phyloP scores from a whole-genome alignment of 441 rosid genomes.

The Melastoma candidum region DNA sequence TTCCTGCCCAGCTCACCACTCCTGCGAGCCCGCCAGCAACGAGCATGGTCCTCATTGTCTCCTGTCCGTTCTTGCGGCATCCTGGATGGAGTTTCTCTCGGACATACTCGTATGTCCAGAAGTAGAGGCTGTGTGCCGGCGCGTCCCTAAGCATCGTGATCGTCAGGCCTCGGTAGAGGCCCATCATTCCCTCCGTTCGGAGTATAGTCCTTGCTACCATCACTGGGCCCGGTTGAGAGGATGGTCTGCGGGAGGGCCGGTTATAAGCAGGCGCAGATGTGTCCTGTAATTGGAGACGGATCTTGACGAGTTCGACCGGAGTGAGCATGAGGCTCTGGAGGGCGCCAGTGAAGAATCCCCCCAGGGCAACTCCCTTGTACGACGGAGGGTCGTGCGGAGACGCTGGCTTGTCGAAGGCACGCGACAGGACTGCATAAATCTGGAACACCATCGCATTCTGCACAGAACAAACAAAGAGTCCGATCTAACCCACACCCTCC shows the following conservation, averaged over 20 bases:
- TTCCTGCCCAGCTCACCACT: conserved; percentile 85
- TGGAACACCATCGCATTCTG: conserved; percentile 99
- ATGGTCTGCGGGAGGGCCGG: conserved; percentile 9
- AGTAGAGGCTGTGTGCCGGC: conserved; percentile 80
- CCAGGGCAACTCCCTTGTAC: conserved; percentile 73
- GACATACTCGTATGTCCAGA: conserved; percentile 81
- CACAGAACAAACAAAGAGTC: conserved; percentile 7
- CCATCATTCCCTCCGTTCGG: conserved; percentile 48
- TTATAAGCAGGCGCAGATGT: background rate
- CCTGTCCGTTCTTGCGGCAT: conserved; percentile 71
- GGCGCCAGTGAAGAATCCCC: conserved; percentile 84
- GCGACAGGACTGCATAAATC: conserved; percentile 71
- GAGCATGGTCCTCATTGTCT: conserved; percentile 66
- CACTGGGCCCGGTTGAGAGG: conserved; percentile 39
- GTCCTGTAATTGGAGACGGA: conserved; percentile 73
- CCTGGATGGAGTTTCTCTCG: conserved; percentile 87
- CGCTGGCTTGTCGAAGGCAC: conserved; percentile 47
- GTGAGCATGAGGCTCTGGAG: conserved; percentile 64
- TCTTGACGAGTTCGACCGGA: conserved; percentile 86
- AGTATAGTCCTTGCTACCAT: conserved; percentile 53
- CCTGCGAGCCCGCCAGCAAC: conserved; percentile 88
- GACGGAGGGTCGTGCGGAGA: conserved; percentile 65
- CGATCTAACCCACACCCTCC: too few species aligned
- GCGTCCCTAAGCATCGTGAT: conserved; percentile 82
- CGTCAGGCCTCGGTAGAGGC: conserved; percentile 66